Percentiles rank a stretch among this genome's conserved stretches.
Evolutionary conservation across 2,329 filamentous ascomycete genomes (phyloP).

Genomic region (Aspergillus udagawae): DNA sequence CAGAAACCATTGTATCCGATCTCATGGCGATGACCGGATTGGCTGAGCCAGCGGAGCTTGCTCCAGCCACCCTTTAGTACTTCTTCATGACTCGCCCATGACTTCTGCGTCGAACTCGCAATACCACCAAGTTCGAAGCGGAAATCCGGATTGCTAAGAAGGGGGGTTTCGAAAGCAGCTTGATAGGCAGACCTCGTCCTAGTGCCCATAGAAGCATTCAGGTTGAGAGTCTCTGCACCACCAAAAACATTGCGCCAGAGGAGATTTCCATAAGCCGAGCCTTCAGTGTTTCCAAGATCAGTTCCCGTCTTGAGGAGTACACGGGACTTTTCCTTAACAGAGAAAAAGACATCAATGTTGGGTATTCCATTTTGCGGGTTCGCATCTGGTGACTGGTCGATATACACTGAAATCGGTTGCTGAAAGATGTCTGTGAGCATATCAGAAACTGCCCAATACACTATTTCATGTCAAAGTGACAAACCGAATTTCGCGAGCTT

Average conservation of each 20-base stretch:
- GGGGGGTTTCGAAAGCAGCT: conserved; percentile 74
- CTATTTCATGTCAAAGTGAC: conserved; percentile 15
- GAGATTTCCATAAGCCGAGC: conserved; percentile 84
- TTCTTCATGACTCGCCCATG: conserved; percentile 93
- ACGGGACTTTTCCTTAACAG: conserved; percentile 72
- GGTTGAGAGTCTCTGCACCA: conserved; percentile 81
- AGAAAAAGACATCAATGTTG: conserved; percentile 77
- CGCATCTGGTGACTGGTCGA: conserved; percentile 71
- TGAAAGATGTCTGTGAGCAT: conserved; percentile 72
- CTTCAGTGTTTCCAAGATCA: conserved; percentile 88
- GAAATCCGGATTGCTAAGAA: conserved; percentile 79
- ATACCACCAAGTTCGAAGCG: conserved; percentile 75
- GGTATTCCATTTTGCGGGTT: conserved; percentile 60
- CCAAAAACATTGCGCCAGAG: conserved; percentile 90
- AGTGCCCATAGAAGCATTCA: conserved; percentile 85
- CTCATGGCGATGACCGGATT: conserved; percentile 66
- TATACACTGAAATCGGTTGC: conserved; percentile 72
- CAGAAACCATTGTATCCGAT: conserved; percentile 77
- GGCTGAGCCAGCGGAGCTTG: conserved; percentile 70
- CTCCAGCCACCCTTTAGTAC: conserved; percentile 71
- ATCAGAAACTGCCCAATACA: conserved; percentile 11
- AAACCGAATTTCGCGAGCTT: conserved; percentile 78
- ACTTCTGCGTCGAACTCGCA: conserved; percentile 79
- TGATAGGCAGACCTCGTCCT: conserved; percentile 89
- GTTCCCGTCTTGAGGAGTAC: conserved; percentile 92